A percentile compares a stretch with the other conserved stretches of the same genome.
These are phyloP conservation scores for Colletotrichum costaricense DNA, from an alignment of 2,329 filamentous ascomycete genomes.

Conservation along the genomic window DNA sequence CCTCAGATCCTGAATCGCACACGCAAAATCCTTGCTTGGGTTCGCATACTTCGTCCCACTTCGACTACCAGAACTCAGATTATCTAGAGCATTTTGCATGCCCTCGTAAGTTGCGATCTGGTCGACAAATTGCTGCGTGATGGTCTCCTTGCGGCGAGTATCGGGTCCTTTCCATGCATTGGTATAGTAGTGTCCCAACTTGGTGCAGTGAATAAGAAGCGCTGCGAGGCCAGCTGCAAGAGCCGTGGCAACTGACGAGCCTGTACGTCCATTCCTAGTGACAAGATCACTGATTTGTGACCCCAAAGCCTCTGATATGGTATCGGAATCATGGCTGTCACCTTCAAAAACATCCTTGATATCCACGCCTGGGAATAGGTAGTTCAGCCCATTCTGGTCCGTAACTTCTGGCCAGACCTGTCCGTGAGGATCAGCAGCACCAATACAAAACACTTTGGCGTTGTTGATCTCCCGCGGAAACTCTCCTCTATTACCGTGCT, in stretches of 20 bases:
- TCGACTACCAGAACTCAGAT: background rate
- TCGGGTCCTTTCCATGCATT: background rate
- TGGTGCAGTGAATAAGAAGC: conserved; percentile 44
- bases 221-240: conserved; percentile 45
- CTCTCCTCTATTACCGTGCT: background rate
- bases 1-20: background rate
- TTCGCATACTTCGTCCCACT: background rate
- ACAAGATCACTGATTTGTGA: background rate
- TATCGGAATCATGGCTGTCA: background rate
- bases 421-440: conserved; percentile 38
- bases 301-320: background rate
- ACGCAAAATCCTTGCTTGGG: background rate
- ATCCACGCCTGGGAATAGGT: conserved; percentile 43
- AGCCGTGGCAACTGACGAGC: conserved; percentile 45
- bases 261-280: conserved; percentile 5
- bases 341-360: conserved; percentile 25
- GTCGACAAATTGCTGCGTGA: background rate
- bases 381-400: conserved; percentile 38
- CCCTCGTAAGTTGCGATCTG: background rate
- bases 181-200: conserved; percentile 36
- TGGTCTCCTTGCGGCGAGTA: background rate
- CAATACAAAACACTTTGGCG: conserved; percentile 41
- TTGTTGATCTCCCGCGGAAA: background rate
- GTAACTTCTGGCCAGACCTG: conserved; percentile 9
- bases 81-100: background rate